These are phyloP conservation scores for Saturnispora besseyi DNA, from an alignment of 805 yeast genomes.

Conservation along the genomic window DNA sequence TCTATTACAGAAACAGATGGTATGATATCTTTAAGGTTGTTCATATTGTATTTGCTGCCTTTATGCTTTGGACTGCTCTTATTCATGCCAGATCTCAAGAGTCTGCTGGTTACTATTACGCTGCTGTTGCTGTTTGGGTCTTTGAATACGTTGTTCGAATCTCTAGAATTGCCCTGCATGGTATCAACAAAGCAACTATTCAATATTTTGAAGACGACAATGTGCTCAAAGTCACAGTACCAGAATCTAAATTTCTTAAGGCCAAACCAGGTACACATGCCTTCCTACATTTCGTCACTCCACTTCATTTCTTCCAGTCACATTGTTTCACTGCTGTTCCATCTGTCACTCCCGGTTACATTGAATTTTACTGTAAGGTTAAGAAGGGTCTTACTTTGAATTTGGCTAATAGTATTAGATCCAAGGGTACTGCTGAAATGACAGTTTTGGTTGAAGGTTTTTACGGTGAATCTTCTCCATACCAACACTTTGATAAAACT, in stretches of 20 bases:
- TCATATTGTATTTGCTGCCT: slow-evolving; percentile 49
- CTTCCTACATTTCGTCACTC: slow-evolving; percentile 48
- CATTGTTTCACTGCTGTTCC: slow-evolving; percentile 62
- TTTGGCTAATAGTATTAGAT: slow-evolving; percentile 25
- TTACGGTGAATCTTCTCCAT: slow-evolving; percentile 50
- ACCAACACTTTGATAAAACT: slow-evolving; percentile 43
- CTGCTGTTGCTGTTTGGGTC: slow-evolving; percentile 41
- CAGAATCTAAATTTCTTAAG: slow-evolving; percentile 41
- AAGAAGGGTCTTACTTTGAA: slow-evolving; percentile 51
- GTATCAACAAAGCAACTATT: slow-evolving; percentile 28
- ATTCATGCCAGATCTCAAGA: slow-evolving; percentile 39
- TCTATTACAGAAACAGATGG: slow-evolving; percentile 39
- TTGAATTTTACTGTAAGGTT: slow-evolving; percentile 39
- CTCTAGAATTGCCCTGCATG: slow-evolving; percentile 29
- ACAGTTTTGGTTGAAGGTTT: slow-evolving; percentile 57
- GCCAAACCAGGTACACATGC: slow-evolving; percentile 53
- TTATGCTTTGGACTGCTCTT: slow-evolving; percentile 50
- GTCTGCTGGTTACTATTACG: slow-evolving; percentile 27
- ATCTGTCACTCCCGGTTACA: slow-evolving; percentile 27
- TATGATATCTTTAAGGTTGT: slow-evolving; percentile 54
- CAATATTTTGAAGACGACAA: slow-evolving; percentile 34
- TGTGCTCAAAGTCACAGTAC: slow-evolving; percentile 38
- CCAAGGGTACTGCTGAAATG: slow-evolving; percentile 18
- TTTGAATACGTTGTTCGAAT: slow-evolving; percentile 45
- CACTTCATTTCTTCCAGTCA: slow-evolving; percentile 39